Base-by-base conservation (phyloP, 345 rosid genomes). In the Clarkia xantiana region DNA sequence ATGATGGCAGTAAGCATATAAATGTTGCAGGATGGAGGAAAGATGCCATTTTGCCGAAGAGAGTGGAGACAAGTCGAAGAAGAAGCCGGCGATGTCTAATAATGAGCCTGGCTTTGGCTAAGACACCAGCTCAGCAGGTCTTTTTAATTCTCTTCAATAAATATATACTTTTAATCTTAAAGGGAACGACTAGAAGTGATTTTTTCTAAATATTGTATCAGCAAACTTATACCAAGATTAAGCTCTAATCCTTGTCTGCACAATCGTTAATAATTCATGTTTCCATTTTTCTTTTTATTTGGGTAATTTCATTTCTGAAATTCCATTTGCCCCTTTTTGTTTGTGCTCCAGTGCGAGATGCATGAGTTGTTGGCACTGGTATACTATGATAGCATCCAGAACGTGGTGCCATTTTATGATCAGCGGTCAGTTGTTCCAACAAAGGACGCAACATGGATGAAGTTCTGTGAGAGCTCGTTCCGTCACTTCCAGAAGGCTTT, bases 1-100 rank as follows among this genome's bases (percentile, higher is more conserved):
- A 90, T 73, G 98, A 90, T 70, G 98, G 98, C 58, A 90, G 98
- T 57, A 90, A 90, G 86, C 98, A 90, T 68, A 76, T 81, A 62
- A 90, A 90, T 69, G 96, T 76, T 54, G 71, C 69, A 18, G 93
- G 80, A 59, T 90, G 98, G 98, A 83, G 94, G 79, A 83, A 83
- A 63, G 78, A 69, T 77, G 73, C 74, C 45, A 64, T 69, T 64
- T 66, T 83, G 65, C 76, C 95, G 11, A 80, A 74, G 59, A 83
- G 96, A 74, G 98, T 86, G 51, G 93, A 86, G 57, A 71, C 75
- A 58, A 90, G 98, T 67, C 73, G 98, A 68, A 79, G 98, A 78
- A 83, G 96, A 71, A 90, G 96, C 56, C 73, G 96, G 54, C 94
- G 94, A 41, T 86, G 93, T 74, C 74, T 90, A 46, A 62, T 90